Evolutionary conservation across 202 grass and related monocot species (phyloP).

Genomic region (Miscanthus sacchariflorus): DNA sequence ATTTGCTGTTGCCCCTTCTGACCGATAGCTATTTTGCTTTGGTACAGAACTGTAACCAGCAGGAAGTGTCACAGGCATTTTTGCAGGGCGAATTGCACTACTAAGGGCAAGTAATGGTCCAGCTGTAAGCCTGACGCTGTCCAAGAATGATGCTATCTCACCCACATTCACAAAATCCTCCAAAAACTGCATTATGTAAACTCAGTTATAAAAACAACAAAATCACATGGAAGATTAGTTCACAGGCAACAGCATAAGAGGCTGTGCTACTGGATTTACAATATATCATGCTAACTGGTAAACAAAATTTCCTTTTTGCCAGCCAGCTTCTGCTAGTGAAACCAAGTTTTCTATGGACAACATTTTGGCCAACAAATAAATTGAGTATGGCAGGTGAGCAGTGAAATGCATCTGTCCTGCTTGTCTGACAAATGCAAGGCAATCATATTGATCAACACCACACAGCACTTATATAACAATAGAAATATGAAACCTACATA

Average conservation of each 20-base stretch:
- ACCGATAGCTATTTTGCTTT: constrained; percentile 62
- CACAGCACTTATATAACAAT: neutral
- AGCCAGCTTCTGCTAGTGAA: constrained; percentile 17
- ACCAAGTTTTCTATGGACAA: neutral
- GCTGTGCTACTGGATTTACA: neutral
- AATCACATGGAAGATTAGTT: constrained; percentile 20
- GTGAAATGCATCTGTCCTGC: constrained; percentile 8
- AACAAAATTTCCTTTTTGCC: constrained; percentile 1
- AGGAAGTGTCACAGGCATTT: constrained; percentile 73
- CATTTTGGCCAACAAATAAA: constrained; percentile 22
- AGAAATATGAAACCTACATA: neutral
- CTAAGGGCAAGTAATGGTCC: constrained; percentile 87
- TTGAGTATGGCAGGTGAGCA: neutral
- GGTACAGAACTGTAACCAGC: constrained; percentile 51
- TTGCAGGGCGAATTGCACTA: constrained; percentile 74
- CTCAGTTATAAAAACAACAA: constrained; percentile 19
- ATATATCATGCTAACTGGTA: constrained; percentile 15
- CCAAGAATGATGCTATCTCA: constrained; percentile 88
- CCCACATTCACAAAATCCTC: constrained; percentile 94
- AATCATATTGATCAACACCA: constrained; percentile 21
- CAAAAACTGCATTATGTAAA: constrained; percentile 73
- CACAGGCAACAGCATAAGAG: constrained; percentile 2
- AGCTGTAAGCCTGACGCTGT: constrained; percentile 85
- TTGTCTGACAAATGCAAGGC: constrained; percentile 22
- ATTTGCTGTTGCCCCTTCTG: constrained; percentile 47